These are phyloP conservation scores for Penicillium thymicola DNA, from an alignment of 2,329 filamentous ascomycete species.

Conservation along the genomic window DNA sequence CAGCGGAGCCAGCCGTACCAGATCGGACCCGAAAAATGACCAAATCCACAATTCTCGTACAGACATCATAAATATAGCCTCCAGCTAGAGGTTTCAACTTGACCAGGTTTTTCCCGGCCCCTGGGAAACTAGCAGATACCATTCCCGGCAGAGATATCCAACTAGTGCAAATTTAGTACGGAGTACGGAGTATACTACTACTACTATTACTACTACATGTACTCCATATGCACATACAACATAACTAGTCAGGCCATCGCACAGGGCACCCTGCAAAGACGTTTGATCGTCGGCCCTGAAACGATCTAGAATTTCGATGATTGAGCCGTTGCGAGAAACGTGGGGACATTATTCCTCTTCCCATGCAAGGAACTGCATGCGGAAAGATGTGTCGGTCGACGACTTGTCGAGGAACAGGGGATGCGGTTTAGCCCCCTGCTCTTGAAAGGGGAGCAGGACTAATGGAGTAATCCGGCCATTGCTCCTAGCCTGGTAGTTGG, in stretches of 20 bases:
- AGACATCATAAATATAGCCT: constrained; percentile 11
- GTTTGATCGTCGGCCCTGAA: constrained; percentile 36
- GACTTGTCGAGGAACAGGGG: background rate
- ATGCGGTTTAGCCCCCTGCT: background rate
- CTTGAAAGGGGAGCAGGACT: background rate
- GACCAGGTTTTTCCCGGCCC: constrained; percentile 1
- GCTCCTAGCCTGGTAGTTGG: background rate
- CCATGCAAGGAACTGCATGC: background rate
- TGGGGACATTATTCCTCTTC: constrained; percentile 6
- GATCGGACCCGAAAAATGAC: background rate
- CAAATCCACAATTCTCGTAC: background rate
- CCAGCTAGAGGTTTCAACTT: constrained; percentile 14
- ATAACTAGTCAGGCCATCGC: background rate
- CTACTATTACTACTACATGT: no score
- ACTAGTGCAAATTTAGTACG: background rate
- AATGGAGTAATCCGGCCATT: background rate
- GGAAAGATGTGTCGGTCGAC: background rate
- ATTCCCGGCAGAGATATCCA: background rate
- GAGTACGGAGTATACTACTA: background rate
- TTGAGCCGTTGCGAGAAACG: constrained; percentile 9
- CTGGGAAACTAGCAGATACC: background rate
- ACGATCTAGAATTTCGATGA: constrained; percentile 30
- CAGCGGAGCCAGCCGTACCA: background rate
- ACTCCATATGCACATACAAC: no score
- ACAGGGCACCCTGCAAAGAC: constrained; percentile 17